A percentile compares a stretch with the other conserved stretches of the same genome.
Evolutionary conservation across 1,139 yeast genomes (phyloP).

Genomic region (Yamadazyma atlantica): DNA sequence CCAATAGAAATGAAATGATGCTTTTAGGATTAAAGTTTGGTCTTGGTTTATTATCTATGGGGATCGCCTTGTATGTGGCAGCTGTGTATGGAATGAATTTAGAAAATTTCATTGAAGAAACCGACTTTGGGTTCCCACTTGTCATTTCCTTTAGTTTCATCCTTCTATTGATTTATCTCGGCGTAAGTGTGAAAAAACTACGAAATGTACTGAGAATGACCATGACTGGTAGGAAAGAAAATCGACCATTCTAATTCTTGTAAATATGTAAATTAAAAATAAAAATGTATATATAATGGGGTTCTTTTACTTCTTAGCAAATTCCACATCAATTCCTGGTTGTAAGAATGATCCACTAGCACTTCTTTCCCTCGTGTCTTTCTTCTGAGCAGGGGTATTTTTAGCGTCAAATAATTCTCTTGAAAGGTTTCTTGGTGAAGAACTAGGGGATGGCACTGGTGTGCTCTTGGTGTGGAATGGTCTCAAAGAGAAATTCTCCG

Average conservation of each 20-base stretch:
- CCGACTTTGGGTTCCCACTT: constrained; percentile 46
- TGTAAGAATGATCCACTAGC: constrained; percentile 26
- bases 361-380: constrained; percentile 16
- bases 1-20: constrained; percentile 50
- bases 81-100: constrained; percentile 70
- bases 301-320: constrained; percentile 17
- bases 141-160: constrained; percentile 30
- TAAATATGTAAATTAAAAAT: constrained; percentile 5
- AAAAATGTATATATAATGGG: neutral
- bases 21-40: constrained; percentile 44
- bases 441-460: constrained; percentile 42
- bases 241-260: neutral
- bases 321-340: constrained; percentile 32
- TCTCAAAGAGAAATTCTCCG: constrained; percentile 38
- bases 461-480: constrained; percentile 45
- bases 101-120: constrained; percentile 84
- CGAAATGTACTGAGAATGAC: constrained; percentile 39
- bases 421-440: constrained; percentile 36
- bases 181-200: constrained; percentile 30
- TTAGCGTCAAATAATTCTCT: constrained; percentile 13
- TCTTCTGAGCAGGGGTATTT: constrained; percentile 2
- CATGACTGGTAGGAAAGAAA: constrained; percentile 30
- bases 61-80: constrained; percentile 37
- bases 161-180: constrained; percentile 25
- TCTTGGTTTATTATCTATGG: constrained; percentile 43